These are phyloP conservation scores for Apostasia ramifera DNA, from an alignment of 106 monocot genomes.

Conservation along the genomic window DNA sequence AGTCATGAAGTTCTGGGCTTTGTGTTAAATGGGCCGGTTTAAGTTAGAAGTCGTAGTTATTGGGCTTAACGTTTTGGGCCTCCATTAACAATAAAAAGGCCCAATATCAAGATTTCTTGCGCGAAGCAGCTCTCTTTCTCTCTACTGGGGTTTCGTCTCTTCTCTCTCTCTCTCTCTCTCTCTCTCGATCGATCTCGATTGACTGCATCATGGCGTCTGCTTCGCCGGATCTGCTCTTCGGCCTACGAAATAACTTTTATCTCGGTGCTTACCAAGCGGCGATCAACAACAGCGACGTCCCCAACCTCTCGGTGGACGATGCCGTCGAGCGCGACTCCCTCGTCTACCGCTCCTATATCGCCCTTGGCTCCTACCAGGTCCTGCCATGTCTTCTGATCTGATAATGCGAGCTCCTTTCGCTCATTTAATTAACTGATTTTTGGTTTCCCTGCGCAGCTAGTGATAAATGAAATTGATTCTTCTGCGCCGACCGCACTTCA, in stretches of 20 bases:
- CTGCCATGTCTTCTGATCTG: background rate
- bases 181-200: background rate
- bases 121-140: background rate
- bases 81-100: background rate
- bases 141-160: background rate
- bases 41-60: too few relatives aligned
- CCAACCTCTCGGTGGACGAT: conserved; percentile 61
- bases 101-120: background rate
- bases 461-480: conserved; percentile 79
- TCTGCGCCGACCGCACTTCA: conserved; percentile 84
- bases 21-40: too few relatives aligned
- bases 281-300: conserved; percentile 73
- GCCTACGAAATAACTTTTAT: conserved; percentile 89
- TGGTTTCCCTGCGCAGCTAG: conserved; percentile 39
- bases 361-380: conserved; percentile 80
- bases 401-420: too few relatives aligned
- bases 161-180: background rate
- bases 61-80: too few relatives aligned
- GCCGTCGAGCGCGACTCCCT: conserved; percentile 73
- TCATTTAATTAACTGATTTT: background rate
- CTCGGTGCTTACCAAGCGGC: conserved; percentile 79
- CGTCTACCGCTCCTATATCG: conserved; percentile 86
- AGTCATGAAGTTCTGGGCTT: too few relatives aligned
- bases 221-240: conserved; percentile 79
- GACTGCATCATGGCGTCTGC: conserved; percentile 1